Evolutionary conservation across 1,139 yeast genomes (phyloP).

Genomic region (Diutina neorugosa): DNA sequence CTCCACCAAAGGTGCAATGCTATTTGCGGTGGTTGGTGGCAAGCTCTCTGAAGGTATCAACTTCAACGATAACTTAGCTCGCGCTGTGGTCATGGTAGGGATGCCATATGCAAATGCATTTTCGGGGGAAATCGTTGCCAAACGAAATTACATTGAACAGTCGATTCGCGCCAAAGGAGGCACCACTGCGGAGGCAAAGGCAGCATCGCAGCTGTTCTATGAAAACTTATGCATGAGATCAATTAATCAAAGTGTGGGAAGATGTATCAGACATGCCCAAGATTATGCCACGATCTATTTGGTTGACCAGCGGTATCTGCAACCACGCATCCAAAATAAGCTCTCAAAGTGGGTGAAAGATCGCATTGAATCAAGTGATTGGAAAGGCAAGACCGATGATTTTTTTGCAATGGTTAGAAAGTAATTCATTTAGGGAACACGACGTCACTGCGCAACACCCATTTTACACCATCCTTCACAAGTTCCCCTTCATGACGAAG

Average conservation of each 20-base stretch:
- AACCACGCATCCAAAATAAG: conserved; percentile 40
- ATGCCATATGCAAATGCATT: conserved; percentile 81
- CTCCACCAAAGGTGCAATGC: conserved; percentile 40
- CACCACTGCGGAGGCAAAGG: conserved; percentile 25
- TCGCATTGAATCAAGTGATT: neutral
- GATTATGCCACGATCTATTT: conserved; percentile 74
- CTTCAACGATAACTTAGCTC: conserved; percentile 73
- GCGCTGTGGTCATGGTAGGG: conserved; percentile 83
- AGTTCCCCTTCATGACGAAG: conserved; percentile 47
- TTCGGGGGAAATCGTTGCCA: conserved; percentile 76
- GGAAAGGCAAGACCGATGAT: neutral
- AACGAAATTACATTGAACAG: conserved; percentile 50
- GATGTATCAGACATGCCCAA: conserved; percentile 75
- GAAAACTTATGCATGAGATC: conserved; percentile 89
- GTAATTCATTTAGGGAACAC: conserved; percentile 9
- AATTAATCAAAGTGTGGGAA: conserved; percentile 85
- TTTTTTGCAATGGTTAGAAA: neutral
- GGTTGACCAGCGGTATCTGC: conserved; percentile 52
- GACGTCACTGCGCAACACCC: conserved; percentile 57
- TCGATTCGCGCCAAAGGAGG: conserved; percentile 29
- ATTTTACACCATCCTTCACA: conserved; percentile 43
- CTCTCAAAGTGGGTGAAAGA: conserved; percentile 65
- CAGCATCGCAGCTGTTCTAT: conserved; percentile 48
- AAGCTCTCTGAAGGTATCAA: conserved; percentile 91
- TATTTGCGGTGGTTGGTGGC: conserved; percentile 88